Base-by-base conservation (phyloP, 2,329 filamentous ascomycete genomes). In the Colletotrichum magnum region DNA sequence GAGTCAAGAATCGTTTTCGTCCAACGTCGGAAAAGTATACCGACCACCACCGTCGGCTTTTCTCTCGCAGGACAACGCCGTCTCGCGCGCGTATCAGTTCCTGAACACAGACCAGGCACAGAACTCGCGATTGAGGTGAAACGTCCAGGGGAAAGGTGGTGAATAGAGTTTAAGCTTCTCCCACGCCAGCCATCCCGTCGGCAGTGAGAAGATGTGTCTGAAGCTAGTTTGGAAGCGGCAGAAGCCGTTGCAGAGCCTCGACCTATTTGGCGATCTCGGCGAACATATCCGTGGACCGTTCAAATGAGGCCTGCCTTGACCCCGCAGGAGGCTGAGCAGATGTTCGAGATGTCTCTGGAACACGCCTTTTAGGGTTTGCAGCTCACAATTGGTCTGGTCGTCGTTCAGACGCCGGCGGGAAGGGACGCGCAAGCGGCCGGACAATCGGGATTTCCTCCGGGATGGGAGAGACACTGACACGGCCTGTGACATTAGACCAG, bases 81-180 rank as follows among this genome's bases (percentile, higher is more conserved):
- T 59, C 45, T 59, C 57, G 57, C 15, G 57, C 26, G 13, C 57
- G 57, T 59, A 59, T 59, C 57, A 59, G 28, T 6, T 59, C 57
- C 32, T 50, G 5, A 12, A 18, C 24, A 18, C 13, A 16, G 26
- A 39, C 26, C 45, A 59, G 57, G 45, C 3, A 24, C 28, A 59
- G 13, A 45, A 36, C 24, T 39, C n/a, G 0, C 24, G 28, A 18
- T 18, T 21, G 57, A 24, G 57, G 39, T 21, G 57, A 59, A 59
- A 59, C 57, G 12, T 13, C 57, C 50, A 51, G 43, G 57, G 32
- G 45, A n/a, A n/a, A 39, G 18, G 45, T 10, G 18, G 0, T 16
- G 32, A 59, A n/a, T 59, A 59, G 18, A 50, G 43, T 59, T 59
- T 59, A 48, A 59, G 57, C 57, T 59, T 59, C 43, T 18, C 13